Conservation (phyloP, 345 rosid genomes). For the Bruguiera parviflora region DNA sequence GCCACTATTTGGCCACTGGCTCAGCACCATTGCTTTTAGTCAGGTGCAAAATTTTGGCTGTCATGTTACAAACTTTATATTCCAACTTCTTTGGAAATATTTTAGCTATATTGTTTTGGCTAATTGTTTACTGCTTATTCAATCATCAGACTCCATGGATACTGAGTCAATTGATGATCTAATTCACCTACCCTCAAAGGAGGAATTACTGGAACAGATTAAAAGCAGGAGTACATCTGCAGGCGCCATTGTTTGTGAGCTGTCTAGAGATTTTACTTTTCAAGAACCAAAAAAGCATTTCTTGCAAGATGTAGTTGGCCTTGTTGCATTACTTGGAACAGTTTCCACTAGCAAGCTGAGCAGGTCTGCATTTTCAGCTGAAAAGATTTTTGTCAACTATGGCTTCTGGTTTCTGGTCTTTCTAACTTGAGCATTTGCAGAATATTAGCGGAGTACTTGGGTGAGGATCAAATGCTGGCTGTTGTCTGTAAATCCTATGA, state of each 20-base stretch:
- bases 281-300: constrained; percentile 21
- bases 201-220: constrained; percentile 40
- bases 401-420: neutral
- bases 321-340: constrained; percentile 61
- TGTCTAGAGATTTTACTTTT: constrained; percentile 7
- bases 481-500: constrained; percentile 50
- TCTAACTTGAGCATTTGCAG: constrained; percentile 22
- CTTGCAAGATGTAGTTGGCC: constrained; percentile 36
- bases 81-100: too few relatives aligned
- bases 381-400: neutral
- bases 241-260: constrained; percentile 40
- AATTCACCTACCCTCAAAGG: constrained; percentile 34
- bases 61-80: neutral
- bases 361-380: constrained; percentile 35
- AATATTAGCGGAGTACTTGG: constrained; percentile 55
- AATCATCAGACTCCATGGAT: constrained; percentile 37
- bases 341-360: constrained; percentile 41
- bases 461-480: constrained; percentile 65
- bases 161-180: constrained; percentile 17
- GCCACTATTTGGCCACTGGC: too few relatives aligned
- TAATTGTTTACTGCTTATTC: neutral
- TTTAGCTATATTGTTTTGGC: too few relatives aligned
- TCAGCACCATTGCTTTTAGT: neutral
- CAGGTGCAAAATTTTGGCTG: neutral
- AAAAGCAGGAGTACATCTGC: constrained; percentile 38